Evolutionary conservation across 768 basidiomycete genomes (phyloP).

Genomic region (Hortiboletus campestris): DNA sequence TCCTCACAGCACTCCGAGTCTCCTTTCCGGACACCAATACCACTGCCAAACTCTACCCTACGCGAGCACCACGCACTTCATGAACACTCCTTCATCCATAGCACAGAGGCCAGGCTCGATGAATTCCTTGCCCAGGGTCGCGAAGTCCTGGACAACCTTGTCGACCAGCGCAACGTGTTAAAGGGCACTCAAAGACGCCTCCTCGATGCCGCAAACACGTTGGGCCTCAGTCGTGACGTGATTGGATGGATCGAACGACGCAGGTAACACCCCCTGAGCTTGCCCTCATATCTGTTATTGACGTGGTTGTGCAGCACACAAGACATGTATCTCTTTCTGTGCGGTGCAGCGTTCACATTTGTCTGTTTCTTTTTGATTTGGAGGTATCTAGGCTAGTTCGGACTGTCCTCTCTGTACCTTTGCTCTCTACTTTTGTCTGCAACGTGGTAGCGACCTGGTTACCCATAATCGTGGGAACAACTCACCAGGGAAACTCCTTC

Average conservation of each 20-base stretch:
- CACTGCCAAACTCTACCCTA: constrained; percentile 49
- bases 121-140: constrained; percentile 91
- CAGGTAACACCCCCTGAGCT: constrained; percentile 50
- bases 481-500: too few relatives aligned
- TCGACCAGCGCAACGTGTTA: constrained; percentile 89
- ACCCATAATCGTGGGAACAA: too few relatives aligned
- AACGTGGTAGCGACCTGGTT: constrained; percentile 1
- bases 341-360: constrained; percentile 83
- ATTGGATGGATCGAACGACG: constrained; percentile 97
- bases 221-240: constrained; percentile 90
- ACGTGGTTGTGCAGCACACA: constrained; percentile 62
- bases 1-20: constrained; percentile 77
- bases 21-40: constrained; percentile 68
- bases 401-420: background rate
- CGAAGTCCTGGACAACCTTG: constrained; percentile 87
- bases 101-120: constrained; percentile 79
- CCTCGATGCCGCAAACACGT: constrained; percentile 87
- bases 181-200: constrained; percentile 92
- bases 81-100: constrained; percentile 88
- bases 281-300: background rate
- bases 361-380: constrained; percentile 93
- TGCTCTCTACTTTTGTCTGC: background rate
- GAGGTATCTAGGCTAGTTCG: constrained; percentile 70
- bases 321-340: constrained; percentile 92
- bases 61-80: constrained; percentile 79